Base-by-base conservation (phyloP, 306 rosid genomes). In the Hippophae rhamnoides region DNA sequence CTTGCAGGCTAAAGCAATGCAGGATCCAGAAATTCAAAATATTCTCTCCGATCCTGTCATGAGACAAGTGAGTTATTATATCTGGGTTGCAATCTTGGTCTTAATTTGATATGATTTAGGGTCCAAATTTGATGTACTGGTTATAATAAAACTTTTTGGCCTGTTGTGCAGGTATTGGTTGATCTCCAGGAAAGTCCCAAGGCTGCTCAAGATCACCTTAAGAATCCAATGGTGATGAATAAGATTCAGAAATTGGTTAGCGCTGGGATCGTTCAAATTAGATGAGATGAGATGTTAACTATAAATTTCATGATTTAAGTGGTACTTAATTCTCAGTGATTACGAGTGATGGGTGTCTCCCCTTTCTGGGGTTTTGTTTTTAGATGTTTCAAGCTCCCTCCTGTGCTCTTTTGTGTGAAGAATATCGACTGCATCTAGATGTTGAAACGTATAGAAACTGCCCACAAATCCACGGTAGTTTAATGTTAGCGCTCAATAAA, bases 171-270 rank as follows among this genome's bases (percentile, higher is more conserved):
- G 99, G 96, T 92, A 27, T 72, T 92, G 86, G 50, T 68, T 14
- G 96, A 92, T 72, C 87, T 92, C 79, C 96, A 92, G 79, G 99
- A 92, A 70, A 92, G 87, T 72, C 99, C 96, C 2, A 85, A 80
- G 82, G 69, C 99, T 12, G 95, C 99, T 11, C 99, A 92, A 75
- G 96, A 92, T 58, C 99, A 92, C 78, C 63, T 88, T 0, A 87
- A 78, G 86, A 92, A 85, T 67, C 99, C 96, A 2, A 84, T 82
- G 92, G 99, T 92, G 81, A 92, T 92, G 99, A 77, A 8, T 75
- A 92, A 92, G 69, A 87, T 92, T 64, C 96, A 92, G 72, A 92
- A 92, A 81, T 82, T 92, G 71, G 75, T 88, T 64, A 85, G 83
- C 69, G 99, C 99, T 0, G 99, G 99, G 55, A 92, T 92, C 57